Evolutionary conservation across 2,329 filamentous ascomycete genomes (phyloP), one percentile per base, ranked within the genome.

Genomic region (Stromatinia cepivora): DNA sequence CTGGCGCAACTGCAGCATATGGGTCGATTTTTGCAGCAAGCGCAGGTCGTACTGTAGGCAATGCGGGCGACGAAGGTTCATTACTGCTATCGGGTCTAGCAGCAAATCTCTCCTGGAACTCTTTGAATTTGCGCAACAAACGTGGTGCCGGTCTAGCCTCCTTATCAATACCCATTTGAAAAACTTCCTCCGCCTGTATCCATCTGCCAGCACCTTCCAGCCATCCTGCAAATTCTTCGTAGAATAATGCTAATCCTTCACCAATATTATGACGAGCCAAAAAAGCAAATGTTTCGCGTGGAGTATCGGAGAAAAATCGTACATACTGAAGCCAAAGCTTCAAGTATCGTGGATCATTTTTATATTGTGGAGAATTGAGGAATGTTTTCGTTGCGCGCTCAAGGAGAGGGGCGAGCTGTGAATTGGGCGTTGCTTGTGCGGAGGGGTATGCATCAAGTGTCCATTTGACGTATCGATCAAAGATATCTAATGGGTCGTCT

Each of bases 401-500:
- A 8, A 99, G 89, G 8, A 98, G 84, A 3, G 90, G 90, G 71
- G 95, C 89, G 20, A 99, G 87, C 76, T 95, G 92, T n/a, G 94
- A 97, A 77, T 96, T 89, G 1, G 92, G 86, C 42, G 94, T 97
- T 67, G 94, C 93, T 82, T 97, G 94, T 34, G 94, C 92, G 0
- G 94, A 94, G 2, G 95, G 94, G 79, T 98, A 99, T 66, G 94
- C 91, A 79, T 97, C 92, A 39, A 98, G 83, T 1, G 94, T 97
- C 95, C 95, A 99, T 81, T 93, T 93, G 70, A 98, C 92, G 79
- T 99, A 99, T 79, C 95, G 90, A 79, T 98, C 94, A 82, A 93
- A 99, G 71, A 97, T 87, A 76, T 98, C 95, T 61, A 99, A 88
- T 1, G 95, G 95, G 77, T 99, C 95, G 78, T 99, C 95, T 0